These are phyloP conservation scores for Epithemia pelagica DNA, from an alignment of 108 stramenopile species.

Conservation along the genomic window DNA sequence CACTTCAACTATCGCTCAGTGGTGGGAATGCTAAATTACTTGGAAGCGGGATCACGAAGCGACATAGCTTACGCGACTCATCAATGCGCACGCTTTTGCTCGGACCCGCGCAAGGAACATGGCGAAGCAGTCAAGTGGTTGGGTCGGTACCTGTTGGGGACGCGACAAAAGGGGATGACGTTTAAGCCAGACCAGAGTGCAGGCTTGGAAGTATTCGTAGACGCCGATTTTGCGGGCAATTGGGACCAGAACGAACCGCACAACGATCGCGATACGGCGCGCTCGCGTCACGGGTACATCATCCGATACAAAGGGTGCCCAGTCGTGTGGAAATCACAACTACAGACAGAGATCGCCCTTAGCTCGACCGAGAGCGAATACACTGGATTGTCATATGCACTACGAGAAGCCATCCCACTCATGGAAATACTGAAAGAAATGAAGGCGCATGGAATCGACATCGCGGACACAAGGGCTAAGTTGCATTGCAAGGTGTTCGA, in stretches of 20 bases:
- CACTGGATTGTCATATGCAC: too few species aligned
- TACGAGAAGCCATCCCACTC: too few species aligned
- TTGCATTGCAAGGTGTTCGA: constrained; percentile 29
- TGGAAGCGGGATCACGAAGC: constrained; percentile 22
- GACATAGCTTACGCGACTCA: constrained; percentile 34
- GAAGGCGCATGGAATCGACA: neutral
- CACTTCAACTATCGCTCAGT: constrained; percentile 23
- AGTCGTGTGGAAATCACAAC: too few species aligned
- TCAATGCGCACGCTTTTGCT: constrained; percentile 25
- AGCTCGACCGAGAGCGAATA: too few species aligned
- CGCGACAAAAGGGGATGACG: too few species aligned
- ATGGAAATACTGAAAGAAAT: too few species aligned
- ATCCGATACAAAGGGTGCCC: too few species aligned
- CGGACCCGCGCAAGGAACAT: constrained; percentile 26
- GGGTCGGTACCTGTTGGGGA: constrained; percentile 18
- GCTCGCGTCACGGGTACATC: too few species aligned
- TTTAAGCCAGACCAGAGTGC: constrained; percentile 14
- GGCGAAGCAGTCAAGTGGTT: constrained; percentile 22
- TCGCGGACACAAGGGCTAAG: too few species aligned
- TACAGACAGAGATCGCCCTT: too few species aligned
- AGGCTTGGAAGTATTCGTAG: constrained; percentile 35
- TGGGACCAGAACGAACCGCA: too few species aligned
- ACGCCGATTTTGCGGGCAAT: constrained; percentile 47
- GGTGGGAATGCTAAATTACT: constrained; percentile 34
- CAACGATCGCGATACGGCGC: constrained; percentile 18